phyloP scores from a whole-genome alignment of 495 filamentous ascomycete genomes.

The Chaetomium cochliodes region DNA sequence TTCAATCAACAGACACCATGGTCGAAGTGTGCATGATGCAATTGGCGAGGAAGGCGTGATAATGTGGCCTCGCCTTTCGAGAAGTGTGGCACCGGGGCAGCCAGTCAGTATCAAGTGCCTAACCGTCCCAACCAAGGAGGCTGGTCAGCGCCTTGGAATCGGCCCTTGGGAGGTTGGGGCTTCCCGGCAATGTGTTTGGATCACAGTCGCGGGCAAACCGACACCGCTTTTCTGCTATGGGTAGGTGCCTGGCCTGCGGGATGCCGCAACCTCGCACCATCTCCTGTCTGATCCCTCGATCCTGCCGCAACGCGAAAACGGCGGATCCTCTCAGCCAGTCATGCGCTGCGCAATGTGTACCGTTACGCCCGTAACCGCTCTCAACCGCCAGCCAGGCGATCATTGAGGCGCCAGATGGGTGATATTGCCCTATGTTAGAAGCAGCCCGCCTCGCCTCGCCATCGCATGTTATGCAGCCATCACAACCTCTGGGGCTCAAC shows the following conservation, averaged over 20 bases:
- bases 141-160: not conserved
- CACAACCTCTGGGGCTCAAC: conserved; percentile 2
- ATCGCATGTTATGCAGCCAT: not conserved
- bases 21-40: not conserved
- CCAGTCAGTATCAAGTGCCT: too few species aligned
- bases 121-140: not conserved
- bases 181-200: not conserved
- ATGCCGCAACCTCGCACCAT: conserved; percentile 34
- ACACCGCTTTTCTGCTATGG: not conserved
- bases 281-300: conserved; percentile 35
- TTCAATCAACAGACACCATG: not conserved
- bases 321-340: conserved; percentile 1
- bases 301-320: conserved; percentile 37
- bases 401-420: not conserved
- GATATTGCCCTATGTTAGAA: not conserved
- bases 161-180: not conserved
- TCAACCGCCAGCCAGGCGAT: not conserved
- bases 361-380: conserved; percentile 37
- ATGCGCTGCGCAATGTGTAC: conserved; percentile 21
- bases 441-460: not conserved
- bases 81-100: too few species aligned
- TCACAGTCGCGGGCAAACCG: not conserved
- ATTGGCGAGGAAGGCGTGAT: too few species aligned
- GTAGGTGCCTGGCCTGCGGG: conserved; percentile 29
- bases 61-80: too few species aligned